Conservation (phyloP, 1,284 basidiomycete genomes). For the Golubevia sp. region DNA sequence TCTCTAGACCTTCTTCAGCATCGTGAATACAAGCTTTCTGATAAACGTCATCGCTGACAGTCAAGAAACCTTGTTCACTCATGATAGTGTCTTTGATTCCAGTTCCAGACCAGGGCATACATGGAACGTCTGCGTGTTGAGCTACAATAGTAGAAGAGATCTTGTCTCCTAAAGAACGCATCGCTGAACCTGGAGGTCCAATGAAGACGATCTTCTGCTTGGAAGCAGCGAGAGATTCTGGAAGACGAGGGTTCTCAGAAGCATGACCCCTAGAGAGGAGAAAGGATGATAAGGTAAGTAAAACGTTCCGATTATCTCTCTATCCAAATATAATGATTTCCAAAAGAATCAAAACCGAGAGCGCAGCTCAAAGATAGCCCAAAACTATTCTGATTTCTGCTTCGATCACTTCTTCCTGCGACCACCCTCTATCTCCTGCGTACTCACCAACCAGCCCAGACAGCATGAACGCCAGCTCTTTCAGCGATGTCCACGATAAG, state of each 20-base stretch:
- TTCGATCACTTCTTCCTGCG: too few species aligned
- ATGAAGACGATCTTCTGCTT: conserved; percentile 98
- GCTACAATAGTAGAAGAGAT: conserved; percentile 99
- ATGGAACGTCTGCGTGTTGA: conserved; percentile 94
- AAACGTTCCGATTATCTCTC: too few species aligned
- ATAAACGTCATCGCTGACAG: conserved; percentile 90
- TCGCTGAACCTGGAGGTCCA: conserved; percentile 96
- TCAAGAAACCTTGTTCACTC: conserved; percentile 87
- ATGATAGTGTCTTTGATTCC: conserved; percentile 88
- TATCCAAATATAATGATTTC: too few species aligned
- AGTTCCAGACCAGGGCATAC: conserved; percentile 98
- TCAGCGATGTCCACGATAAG: conserved; percentile 98
- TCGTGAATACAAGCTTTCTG: conserved; percentile 83
- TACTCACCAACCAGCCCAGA: conserved; percentile 94
- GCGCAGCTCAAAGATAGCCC: too few species aligned
- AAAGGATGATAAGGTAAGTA: background rate
- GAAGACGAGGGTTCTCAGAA: conserved; percentile 97
- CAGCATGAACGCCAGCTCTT: conserved; percentile 94
- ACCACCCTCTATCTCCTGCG: too few species aligned
- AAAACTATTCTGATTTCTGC: too few species aligned
- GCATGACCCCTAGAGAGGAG: conserved; percentile 77
- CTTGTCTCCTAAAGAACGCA: conserved; percentile 99
- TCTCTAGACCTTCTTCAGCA: conserved; percentile 84
- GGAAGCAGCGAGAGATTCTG: conserved; percentile 87
- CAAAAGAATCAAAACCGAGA: too few species aligned